phyloP scores from a whole-genome alignment of 495 filamentous ascomycete genomes.

The Podospora sp. region DNA sequence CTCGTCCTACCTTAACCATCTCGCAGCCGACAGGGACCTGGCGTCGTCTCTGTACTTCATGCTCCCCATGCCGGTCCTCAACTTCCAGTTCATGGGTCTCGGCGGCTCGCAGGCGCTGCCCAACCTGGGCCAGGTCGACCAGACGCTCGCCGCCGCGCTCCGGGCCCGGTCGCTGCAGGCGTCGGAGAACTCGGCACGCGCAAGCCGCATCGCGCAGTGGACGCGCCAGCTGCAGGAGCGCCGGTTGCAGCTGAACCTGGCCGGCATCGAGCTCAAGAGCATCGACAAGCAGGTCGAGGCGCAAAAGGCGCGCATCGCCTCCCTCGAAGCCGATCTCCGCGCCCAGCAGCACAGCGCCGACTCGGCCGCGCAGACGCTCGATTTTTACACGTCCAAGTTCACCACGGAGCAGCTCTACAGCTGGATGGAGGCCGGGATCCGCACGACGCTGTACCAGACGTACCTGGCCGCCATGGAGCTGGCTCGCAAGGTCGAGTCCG shows the following conservation, averaged over 20 bases:
- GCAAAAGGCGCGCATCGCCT: constrained; percentile 21
- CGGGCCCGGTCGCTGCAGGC: too few species aligned
- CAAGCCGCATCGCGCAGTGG: too few species aligned
- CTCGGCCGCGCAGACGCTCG: constrained; percentile 20
- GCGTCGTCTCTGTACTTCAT: too few species aligned
- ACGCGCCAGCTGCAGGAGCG: too few species aligned
- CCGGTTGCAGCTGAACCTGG: constrained; percentile 30
- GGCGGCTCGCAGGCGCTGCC: too few species aligned
- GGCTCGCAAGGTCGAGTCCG: constrained; percentile 29
- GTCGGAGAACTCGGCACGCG: too few species aligned
- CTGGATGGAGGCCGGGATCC: constrained; percentile 28
- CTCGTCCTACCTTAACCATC: too few species aligned
- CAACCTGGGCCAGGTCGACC: too few species aligned
- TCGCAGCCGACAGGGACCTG: too few species aligned
- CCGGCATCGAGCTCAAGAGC: constrained; percentile 35
- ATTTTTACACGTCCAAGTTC: constrained; percentile 38
- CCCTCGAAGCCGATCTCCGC: constrained; percentile 25
- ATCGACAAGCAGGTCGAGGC: constrained; percentile 38
- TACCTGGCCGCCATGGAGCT: constrained; percentile 29
- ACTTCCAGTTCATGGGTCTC: too few species aligned
- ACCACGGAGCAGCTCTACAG: constrained; percentile 38
- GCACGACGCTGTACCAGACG: constrained; percentile 23
- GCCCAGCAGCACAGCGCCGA: constrained; percentile 25
- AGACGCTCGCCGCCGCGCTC: too few species aligned
- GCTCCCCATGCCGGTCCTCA: too few species aligned